Evolutionary conservation across 2,329 filamentous ascomycete genomes (phyloP).

Genomic region (Xylariales sp.): DNA sequence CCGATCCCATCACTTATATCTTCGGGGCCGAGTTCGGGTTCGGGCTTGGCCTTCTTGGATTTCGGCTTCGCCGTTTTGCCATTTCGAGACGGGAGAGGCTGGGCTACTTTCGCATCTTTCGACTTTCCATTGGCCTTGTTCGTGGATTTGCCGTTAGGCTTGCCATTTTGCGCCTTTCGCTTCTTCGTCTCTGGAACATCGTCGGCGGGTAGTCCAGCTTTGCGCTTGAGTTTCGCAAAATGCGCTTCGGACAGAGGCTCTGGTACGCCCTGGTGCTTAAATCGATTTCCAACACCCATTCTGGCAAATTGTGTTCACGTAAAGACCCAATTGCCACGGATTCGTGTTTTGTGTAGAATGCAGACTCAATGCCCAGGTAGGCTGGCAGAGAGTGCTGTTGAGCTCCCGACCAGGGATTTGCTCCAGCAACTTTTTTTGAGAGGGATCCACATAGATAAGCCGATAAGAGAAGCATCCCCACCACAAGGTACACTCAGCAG

Average conservation of each 20-base stretch:
- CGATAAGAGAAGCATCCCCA: slow-evolving; percentile 40
- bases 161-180: slow-evolving; percentile 54
- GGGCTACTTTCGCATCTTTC: slow-evolving; percentile 49
- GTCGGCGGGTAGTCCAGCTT: slow-evolving; percentile 76
- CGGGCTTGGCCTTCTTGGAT: slow-evolving; percentile 54
- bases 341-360: slow-evolving; percentile 8
- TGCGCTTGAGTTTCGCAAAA: slow-evolving; percentile 84
- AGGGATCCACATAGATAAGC: slow-evolving; percentile 42
- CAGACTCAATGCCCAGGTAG: slow-evolving; percentile 10
- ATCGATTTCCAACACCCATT: slow-evolving; percentile 91
- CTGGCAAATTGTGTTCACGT: slow-evolving; percentile 48
- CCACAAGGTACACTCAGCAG: neutral
- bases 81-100: slow-evolving; percentile 52
- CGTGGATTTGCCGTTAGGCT: slow-evolving; percentile 39
- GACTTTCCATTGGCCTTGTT: slow-evolving; percentile 52
- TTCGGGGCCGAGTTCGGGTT: slow-evolving; percentile 57
- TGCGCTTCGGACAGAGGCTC: slow-evolving; percentile 83
- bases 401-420: slow-evolving; percentile 33
- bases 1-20: slow-evolving; percentile 61
- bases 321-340: slow-evolving; percentile 2
- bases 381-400: neutral
- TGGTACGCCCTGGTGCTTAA: slow-evolving; percentile 87
- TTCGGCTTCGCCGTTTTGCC: slow-evolving; percentile 49
- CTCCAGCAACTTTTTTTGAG: slow-evolving; percentile 45
- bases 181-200: slow-evolving; percentile 73